Evolutionary conservation across 768 basidiomycete genomes (phyloP).

Genomic region (Phlegmacium glaucopus): DNA sequence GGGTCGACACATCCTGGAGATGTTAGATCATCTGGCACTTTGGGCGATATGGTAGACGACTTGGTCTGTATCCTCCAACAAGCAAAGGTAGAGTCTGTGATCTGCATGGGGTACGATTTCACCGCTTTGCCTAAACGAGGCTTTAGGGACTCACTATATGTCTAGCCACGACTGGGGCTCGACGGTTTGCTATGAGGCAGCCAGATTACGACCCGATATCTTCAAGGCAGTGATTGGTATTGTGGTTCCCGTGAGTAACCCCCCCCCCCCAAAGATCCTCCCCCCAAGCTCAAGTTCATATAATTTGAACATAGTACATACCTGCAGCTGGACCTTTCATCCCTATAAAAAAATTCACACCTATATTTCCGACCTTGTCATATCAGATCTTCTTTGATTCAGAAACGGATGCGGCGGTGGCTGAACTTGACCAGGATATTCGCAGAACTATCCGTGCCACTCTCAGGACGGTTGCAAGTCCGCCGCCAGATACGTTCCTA

Average conservation of each 20-base stretch:
- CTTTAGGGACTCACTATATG: background rate
- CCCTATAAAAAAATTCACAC: conserved; percentile 38
- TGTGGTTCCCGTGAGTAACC: conserved; percentile 52
- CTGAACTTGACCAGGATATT: conserved; percentile 55
- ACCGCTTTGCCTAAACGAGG: background rate
- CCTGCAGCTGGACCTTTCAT: conserved; percentile 46
- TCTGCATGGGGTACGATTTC: conserved; percentile 58
- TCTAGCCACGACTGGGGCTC: conserved; percentile 77
- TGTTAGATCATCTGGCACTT: conserved; percentile 51
- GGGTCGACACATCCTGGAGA: conserved; percentile 65
- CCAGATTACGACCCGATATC: conserved; percentile 62
- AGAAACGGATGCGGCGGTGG: conserved; percentile 42
- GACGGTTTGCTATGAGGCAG: conserved; percentile 64
- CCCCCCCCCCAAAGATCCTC: background rate
- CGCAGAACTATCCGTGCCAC: conserved; percentile 56
- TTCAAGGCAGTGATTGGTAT: conserved; percentile 56
- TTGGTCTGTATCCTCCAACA: conserved; percentile 58
- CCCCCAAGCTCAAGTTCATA: background rate
- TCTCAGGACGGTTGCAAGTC: conserved; percentile 46
- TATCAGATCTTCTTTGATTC: conserved; percentile 66
- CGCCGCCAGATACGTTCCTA: conserved; percentile 56
- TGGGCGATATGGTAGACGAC: conserved; percentile 61
- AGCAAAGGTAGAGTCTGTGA: conserved; percentile 42
- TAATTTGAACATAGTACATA: conserved; percentile 46
- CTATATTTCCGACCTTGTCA: conserved; percentile 45